Evolutionary conservation across 1,139 yeast genomes (phyloP), one percentile per base, ranked within the genome.

Genomic region (Debaryomyces sp.): DNA sequence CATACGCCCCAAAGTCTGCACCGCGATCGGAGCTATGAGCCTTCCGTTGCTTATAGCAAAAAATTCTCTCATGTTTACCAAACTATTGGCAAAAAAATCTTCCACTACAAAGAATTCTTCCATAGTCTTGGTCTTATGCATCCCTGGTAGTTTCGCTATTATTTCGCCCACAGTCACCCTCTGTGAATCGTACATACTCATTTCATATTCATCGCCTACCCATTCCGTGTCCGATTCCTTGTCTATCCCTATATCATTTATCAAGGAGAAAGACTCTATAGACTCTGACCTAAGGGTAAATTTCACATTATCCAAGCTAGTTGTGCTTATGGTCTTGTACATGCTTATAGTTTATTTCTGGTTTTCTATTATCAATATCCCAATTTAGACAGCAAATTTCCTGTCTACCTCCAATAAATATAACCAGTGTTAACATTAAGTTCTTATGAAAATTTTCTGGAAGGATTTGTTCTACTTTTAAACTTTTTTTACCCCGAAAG

Each of bases 311-410:
- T 51, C 54, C 21, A 49, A 36, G 40, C 49, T 48, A 22, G 48
- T 48, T 9, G 54, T 41, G 34, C 54, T 51, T 26, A 51, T 43
- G 2, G 52, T 47, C 37, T 46, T 50, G 33, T 49, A 51, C 48
- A 48, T 46, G 13, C 21, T 18, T 18, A 33, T 33, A 21, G 21
- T 5, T 7, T 37, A 17, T 40, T 27, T 29, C 5, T 21, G 24
- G 24, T n/a, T 22, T 15, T 15, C 26, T 27, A 30, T 40, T 40
- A 32, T 15, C 12, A 27, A 26, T 18, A 10, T 21, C 26, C 38
- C 8, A 35, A 34, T 17, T 27, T 18, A 5, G 13, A 34, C 24
- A 10, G 10, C n/a, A 2, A 30, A 18, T 5, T 9, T 18, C 23
- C 24, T 12, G 9, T 21, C 13, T 35, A 6, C 12, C 12, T 35